phyloP scores from a whole-genome alignment of 1,284 basidiomycete genomes.

The Acaromyces ingoldii region DNA sequence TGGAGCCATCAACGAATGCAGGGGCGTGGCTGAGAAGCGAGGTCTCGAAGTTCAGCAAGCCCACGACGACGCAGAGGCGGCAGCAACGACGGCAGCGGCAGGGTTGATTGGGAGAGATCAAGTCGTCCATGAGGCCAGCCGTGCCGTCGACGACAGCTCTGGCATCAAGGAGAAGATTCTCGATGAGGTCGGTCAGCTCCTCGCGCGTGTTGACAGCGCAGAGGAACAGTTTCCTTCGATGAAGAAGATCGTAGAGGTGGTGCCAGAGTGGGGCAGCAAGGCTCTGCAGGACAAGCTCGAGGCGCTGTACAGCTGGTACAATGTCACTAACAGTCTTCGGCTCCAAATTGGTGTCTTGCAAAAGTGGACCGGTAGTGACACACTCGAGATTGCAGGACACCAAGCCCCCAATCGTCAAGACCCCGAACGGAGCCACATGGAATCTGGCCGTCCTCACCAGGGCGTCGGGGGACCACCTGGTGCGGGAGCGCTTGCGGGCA shows the following conservation, averaged over 20 bases:
- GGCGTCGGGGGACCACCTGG: too few relatives aligned
- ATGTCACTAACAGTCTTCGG: conserved; percentile 31
- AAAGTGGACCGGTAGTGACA: conserved; percentile 45
- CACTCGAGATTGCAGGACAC: conserved; percentile 28
- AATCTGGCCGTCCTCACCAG: background rate
- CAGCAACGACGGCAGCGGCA: conserved; percentile 2
- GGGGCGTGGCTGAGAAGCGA: too few relatives aligned
- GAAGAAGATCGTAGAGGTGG: conserved; percentile 32
- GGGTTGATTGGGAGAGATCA: background rate
- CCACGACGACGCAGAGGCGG: conserved; percentile 7
- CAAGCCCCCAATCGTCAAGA: background rate
- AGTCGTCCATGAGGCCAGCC: background rate
- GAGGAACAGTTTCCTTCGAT: conserved; percentile 45
- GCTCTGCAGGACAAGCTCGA: conserved; percentile 39
- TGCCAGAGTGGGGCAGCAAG: conserved; percentile 37
- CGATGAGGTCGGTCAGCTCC: conserved; percentile 28
- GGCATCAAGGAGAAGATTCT: conserved; percentile 21
- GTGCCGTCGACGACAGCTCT: conserved; percentile 5
- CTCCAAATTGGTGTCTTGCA: conserved; percentile 42
- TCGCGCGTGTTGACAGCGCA: conserved; percentile 37
- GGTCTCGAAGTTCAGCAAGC: too few relatives aligned
- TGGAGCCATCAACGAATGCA: conserved; percentile 74
- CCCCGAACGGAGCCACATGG: background rate
- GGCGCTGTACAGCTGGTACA: conserved; percentile 48
- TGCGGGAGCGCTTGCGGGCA: too few relatives aligned